Conservation (phyloP, 192 early-diverging fungal species). For the Geranomyces variabilis region DNA sequence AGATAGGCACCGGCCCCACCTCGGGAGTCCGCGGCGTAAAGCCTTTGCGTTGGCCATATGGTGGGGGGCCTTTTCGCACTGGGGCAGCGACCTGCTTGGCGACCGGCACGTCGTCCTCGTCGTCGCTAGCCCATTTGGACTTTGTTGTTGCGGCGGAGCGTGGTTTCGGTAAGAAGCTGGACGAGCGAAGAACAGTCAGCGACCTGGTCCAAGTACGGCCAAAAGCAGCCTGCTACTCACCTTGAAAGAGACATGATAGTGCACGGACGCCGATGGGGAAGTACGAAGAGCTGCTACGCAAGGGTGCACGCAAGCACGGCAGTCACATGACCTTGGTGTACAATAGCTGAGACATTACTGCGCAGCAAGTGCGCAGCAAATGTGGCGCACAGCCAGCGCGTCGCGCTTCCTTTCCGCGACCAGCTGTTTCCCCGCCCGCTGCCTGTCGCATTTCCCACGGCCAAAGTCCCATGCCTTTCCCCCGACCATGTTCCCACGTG, state of each 20-base stretch:
- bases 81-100: slow-evolving; percentile 3
- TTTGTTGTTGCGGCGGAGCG: slow-evolving; percentile 18
- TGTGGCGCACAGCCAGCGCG: too few relatives aligned
- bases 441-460: too few relatives aligned
- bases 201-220: neutral
- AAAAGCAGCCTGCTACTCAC: slow-evolving; percentile 4
- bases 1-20: too few relatives aligned
- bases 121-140: slow-evolving; percentile 45
- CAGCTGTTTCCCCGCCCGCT: neutral
- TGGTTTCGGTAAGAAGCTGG: slow-evolving; percentile 36
- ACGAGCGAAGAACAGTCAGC: neutral
- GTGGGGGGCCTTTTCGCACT: slow-evolving; percentile 55
- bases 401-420: too few relatives aligned
- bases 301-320: too few relatives aligned
- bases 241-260: slow-evolving; percentile 18
- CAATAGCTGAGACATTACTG: too few relatives aligned
- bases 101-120: slow-evolving; percentile 36
- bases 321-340: too few relatives aligned
- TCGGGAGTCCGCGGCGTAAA: slow-evolving; percentile 78
- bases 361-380: too few relatives aligned
- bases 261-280: too few relatives aligned
- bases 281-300: too few relatives aligned
- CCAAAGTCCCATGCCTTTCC: too few relatives aligned
- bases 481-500: too few relatives aligned
- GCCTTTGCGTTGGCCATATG: slow-evolving; percentile 77